Conservation (phyloP, 768 basidiomycete species). For the Calvatia gigantea region DNA sequence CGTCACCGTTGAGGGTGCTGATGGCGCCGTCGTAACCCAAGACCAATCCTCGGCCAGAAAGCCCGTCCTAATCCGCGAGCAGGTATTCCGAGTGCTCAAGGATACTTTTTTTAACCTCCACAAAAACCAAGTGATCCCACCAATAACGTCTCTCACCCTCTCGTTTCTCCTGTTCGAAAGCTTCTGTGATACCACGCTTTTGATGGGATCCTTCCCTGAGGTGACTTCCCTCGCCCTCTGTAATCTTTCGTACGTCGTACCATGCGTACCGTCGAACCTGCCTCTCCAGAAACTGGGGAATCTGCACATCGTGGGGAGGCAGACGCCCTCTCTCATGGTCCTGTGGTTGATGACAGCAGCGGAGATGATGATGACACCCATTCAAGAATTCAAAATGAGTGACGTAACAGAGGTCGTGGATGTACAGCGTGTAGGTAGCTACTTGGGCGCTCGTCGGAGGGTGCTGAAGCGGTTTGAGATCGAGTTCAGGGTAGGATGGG, state of each 20-base stretch:
- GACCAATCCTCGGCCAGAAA: not conserved
- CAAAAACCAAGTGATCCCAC: not conserved
- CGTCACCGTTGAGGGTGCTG: not conserved
- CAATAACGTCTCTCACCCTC: not conserved
- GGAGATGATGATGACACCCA: not conserved
- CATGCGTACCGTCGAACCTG: not conserved
- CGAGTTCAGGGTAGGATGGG: not conserved
- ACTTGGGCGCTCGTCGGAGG: not conserved
- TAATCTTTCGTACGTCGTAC: not conserved
- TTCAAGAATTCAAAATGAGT: not conserved
- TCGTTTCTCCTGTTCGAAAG: not conserved
- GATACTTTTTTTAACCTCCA: not conserved
- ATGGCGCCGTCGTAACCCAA: too few relatives aligned
- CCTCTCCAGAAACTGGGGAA: not conserved
- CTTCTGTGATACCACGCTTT: not conserved
- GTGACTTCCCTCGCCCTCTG: not conserved
- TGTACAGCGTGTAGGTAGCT: not conserved
- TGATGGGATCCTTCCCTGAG: not conserved
- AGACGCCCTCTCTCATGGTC: not conserved
- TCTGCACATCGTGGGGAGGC: not conserved
- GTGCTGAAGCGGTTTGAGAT: not conserved
- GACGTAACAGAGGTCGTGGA: not conserved
- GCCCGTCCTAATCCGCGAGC: not conserved
- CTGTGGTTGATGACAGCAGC: not conserved
- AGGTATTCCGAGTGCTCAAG: not conserved